phyloP scores from a whole-genome alignment of 768 basidiomycete species.

The Boletus subparvulus region DNA sequence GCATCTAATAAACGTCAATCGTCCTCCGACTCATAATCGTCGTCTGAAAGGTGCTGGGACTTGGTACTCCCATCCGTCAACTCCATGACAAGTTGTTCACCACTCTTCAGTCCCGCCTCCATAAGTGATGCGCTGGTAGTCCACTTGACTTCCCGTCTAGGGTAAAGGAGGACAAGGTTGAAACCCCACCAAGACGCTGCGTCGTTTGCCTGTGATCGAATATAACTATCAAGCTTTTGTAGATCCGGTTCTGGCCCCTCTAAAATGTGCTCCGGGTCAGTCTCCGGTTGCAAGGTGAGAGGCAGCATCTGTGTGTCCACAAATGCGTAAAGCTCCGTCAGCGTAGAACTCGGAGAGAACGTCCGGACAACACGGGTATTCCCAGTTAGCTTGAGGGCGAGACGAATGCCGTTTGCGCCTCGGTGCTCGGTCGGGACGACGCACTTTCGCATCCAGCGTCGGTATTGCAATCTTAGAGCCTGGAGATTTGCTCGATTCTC shows the following conservation, averaged over 20 bases:
- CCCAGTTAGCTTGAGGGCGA: conserved; percentile 56
- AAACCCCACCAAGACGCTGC: conserved; percentile 70
- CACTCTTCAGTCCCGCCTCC: conserved; percentile 50
- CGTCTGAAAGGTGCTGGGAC: conserved; percentile 40
- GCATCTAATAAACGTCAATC: conserved; percentile 25
- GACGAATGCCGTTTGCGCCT: conserved; percentile 35
- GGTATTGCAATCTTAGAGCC: conserved; percentile 49
- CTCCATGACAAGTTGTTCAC: conserved; percentile 68
- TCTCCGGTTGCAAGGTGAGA: conserved; percentile 32
- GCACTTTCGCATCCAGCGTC: conserved; percentile 55
- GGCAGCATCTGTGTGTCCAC: conserved; percentile 65
- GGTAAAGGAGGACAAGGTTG: conserved; percentile 66
- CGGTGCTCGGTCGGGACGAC: conserved; percentile 39
- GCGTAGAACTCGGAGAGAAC: conserved; percentile 48
- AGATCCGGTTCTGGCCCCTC: conserved; percentile 33
- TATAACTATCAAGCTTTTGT: conserved; percentile 36
- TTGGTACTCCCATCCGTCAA: conserved; percentile 23
- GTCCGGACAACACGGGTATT: conserved; percentile 57
- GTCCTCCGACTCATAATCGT: conserved; percentile 57
- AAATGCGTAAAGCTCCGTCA: conserved; percentile 70
- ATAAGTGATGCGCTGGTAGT: conserved; percentile 36
- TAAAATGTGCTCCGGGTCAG: conserved; percentile 46
- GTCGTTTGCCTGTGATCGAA: conserved; percentile 28
- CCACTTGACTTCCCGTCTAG: conserved; percentile 63
- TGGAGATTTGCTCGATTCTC: conserved; percentile 38